Evolutionary conservation across 345 rosid genomes (phyloP).

Genomic region (Turnera subulata): DNA sequence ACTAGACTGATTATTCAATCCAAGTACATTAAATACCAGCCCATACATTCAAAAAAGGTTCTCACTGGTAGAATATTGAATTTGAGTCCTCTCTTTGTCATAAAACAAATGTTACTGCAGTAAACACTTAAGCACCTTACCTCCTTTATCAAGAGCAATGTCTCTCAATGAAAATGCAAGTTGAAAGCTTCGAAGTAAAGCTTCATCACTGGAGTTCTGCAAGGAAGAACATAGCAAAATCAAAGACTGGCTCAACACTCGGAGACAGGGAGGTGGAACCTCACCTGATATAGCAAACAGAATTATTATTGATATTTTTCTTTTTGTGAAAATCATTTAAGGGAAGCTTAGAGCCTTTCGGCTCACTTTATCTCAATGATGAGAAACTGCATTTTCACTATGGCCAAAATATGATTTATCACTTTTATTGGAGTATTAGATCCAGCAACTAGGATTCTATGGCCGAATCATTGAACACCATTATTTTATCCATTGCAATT

Average conservation of each 20-base stretch:
- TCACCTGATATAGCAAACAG: background rate
- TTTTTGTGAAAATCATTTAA: too few relatives aligned
- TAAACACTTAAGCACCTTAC: slow-evolving; percentile 36
- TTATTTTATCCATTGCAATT: too few relatives aligned
- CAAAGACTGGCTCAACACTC: background rate
- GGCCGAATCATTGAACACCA: too few relatives aligned
- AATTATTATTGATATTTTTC: too few relatives aligned
- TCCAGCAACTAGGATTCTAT: too few relatives aligned
- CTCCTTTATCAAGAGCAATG: slow-evolving; percentile 68
- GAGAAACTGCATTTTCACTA: too few relatives aligned
- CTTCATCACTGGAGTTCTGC: slow-evolving; percentile 86
- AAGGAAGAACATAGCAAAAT: slow-evolving; percentile 3
- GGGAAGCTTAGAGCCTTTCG: too few relatives aligned
- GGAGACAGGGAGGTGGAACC: background rate
- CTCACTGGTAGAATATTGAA: too few relatives aligned
- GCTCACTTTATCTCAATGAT: too few relatives aligned
- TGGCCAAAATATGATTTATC: too few relatives aligned
- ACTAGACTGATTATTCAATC: slow-evolving; percentile 1
- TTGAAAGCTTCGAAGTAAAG: slow-evolving; percentile 79
- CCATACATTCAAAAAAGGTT: too few relatives aligned
- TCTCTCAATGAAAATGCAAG: slow-evolving; percentile 84
- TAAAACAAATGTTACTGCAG: background rate
- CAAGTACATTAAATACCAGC: background rate
- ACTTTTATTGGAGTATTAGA: too few relatives aligned
- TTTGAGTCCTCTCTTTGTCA: background rate